Evolutionary conservation across 768 basidiomycete genomes (phyloP), one percentile per base, ranked within the genome.

Genomic region (Suillus tomentosus): DNA sequence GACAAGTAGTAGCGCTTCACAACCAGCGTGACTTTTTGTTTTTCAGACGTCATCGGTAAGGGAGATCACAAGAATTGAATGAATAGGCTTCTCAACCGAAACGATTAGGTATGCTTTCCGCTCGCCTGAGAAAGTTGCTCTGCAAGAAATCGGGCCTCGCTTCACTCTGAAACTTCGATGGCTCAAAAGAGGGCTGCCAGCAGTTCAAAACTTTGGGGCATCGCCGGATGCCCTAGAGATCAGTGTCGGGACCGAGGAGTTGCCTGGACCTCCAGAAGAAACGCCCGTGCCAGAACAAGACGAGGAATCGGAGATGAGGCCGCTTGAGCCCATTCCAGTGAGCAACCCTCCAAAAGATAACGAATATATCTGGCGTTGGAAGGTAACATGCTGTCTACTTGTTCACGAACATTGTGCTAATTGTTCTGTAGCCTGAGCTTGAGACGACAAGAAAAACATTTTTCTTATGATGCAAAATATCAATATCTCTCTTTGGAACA

Each of bases 1-100:
- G 97, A 37, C 97, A 99, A 76, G 96, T 98, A 11, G 96, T 99
- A 14, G 97, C 96, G 3, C 81, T 99, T 22, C 97, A 99, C 73
- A 98, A 98, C 72, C 95, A 97, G 74, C 87, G 97, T 55, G 97
- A 99, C 79, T 99, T 99, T 78, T 78, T 99, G 63, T 99, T 99
- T 80, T 96, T 99, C 81, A 82, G 97, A 67, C 83, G 97, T 64
- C 97, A 99, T 81, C 86, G 97, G 89, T 96, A 65, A 60, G 85
- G 72, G 39, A 4, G 51, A 31, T 19, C 8, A 10, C 53, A 65
- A 8, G 61, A 65, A 37, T 34, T 45, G 40, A 8, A 60, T 54
- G 9, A 55, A 63, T 36, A 36, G 17, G 22, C 6, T 45, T 50
- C 2, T 65, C 72, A 27, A 75, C 34, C 24, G 19, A 54, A 34